These are phyloP conservation scores for Phytopythium ostracodes DNA, from an alignment of 352 stramenopile genomes.

Conservation along the genomic window DNA sequence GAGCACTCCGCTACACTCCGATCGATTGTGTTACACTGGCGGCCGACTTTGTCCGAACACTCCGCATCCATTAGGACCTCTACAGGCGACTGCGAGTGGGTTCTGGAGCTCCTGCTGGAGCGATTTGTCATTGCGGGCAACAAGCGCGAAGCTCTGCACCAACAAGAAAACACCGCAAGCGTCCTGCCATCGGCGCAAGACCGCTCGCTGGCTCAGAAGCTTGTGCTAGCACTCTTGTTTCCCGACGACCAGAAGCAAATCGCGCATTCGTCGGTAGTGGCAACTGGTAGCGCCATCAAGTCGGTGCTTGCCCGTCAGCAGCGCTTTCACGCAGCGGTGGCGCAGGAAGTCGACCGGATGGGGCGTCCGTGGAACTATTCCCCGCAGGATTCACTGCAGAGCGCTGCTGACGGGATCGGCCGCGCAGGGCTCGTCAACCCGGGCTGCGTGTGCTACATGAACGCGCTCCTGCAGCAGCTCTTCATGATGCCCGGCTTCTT, in stretches of 20 bases:
- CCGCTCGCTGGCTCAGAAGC: neutral
- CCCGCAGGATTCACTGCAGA: slow-evolving; percentile 41
- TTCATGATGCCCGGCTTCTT: slow-evolving; percentile 80
- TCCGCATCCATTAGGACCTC: too few species aligned
- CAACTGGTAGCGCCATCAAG: neutral
- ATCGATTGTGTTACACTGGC: neutral
- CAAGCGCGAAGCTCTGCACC: neutral
- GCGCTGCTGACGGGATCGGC: slow-evolving; percentile 12
- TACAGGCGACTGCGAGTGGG: neutral
- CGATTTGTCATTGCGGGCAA: neutral
- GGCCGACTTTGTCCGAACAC: too few species aligned
- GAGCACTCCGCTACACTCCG: neutral
- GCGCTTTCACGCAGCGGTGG: slow-evolving; percentile 23
- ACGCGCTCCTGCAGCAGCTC: slow-evolving; percentile 96
- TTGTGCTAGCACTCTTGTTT: neutral
- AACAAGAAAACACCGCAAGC: neutral
- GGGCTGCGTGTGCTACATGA: slow-evolving; percentile 99
- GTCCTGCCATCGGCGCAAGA: neutral
- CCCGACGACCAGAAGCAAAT: neutral
- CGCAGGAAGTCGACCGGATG: slow-evolving; percentile 19
- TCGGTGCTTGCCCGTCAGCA: slow-evolving; percentile 15
- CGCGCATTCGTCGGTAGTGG: neutral
- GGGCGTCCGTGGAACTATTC: slow-evolving; percentile 62
- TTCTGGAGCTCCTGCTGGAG: neutral
- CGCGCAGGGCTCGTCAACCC: slow-evolving; percentile 94